Base-by-base conservation (phyloP, 441 rosid genomes). In the Aleurites moluccanus region DNA sequence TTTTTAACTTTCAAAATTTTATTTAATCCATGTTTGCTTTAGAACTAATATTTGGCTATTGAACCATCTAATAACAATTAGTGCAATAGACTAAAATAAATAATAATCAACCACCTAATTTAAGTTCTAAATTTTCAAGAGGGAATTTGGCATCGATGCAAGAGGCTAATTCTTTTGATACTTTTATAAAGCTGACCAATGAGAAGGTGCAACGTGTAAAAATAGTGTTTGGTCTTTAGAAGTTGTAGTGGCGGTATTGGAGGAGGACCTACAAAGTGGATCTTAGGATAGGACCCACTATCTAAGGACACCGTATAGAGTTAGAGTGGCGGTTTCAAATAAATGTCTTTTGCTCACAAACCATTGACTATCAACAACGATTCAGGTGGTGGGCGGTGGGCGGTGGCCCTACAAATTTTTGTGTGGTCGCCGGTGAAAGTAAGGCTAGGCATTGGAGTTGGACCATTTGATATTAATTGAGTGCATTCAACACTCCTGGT, bases 211-310 rank as follows among this genome's bases (percentile, higher is more conserved):
- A 15, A 38, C 53, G 75, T 65, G 78, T 62, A 7, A 25, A 2
- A 38, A 21, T 8, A 15, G 0, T 3, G 52, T 15, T 23, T 21
- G 23, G 10, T 18, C 8, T 18, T 20, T n/a, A 20, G n/a, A n/a
- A 0, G 70, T 62, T 60, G 45, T 18, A 56, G 61, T 59, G 72
- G 21, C n/a, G 62, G 53, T 60, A 13, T 27, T 11, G 18, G 61
- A 13, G 28, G 45, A 38, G 71, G 62, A 70, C 73, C 53, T 3
- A 10, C 2, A 40, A 67, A 64, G 78, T 38, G 64, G 74, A 59
- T 64, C 44, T 15, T n/a, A 59, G 79, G n/a, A n/a, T n/a, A n/a
- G n/a, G 83, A n/a, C 70, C 81, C 40, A 35, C 78, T 30, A 23
- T 23, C 14, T 9, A 47, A 42, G 62, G 35, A 38, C 44, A n/a